These are phyloP conservation scores for Penicillium salamii DNA, from an alignment of 495 filamentous ascomycete species.

Conservation along the genomic window DNA sequence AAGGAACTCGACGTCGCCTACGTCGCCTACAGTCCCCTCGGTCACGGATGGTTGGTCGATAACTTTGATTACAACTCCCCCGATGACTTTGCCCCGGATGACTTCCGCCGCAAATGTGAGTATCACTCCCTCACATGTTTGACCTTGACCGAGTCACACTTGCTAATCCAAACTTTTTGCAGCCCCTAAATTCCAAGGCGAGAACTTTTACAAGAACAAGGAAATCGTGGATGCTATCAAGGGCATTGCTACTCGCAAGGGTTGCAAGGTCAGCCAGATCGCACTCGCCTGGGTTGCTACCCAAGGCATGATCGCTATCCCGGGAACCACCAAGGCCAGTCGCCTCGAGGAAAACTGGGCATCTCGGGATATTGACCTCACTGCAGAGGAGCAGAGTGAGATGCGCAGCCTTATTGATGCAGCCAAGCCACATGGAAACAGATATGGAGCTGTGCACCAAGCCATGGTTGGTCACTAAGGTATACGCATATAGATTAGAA, in stretches of 20 bases:
- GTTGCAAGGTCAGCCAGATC: slow-evolving; percentile 38
- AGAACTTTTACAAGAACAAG: slow-evolving; percentile 49
- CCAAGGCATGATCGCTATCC: slow-evolving; percentile 47
- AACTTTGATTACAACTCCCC: slow-evolving; percentile 41
- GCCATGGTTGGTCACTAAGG: slow-evolving; percentile 39
- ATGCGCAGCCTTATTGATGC: slow-evolving; percentile 40
- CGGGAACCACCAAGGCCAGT: slow-evolving; percentile 44
- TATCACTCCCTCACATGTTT: background rate
- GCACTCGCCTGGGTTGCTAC: slow-evolving; percentile 47
- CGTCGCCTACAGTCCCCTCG: slow-evolving; percentile 45
- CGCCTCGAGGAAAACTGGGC: slow-evolving; percentile 43
- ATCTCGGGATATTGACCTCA: slow-evolving; percentile 36
- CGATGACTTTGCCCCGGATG: slow-evolving; percentile 42
- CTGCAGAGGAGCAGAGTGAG: slow-evolving; percentile 32
- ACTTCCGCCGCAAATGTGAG: slow-evolving; percentile 39
- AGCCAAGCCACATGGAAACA: slow-evolving; percentile 37
- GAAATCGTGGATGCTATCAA: slow-evolving; percentile 45
- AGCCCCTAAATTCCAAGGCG: slow-evolving; percentile 50
- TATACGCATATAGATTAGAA: background rate
- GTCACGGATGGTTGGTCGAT: slow-evolving; percentile 47
- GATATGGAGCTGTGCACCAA: slow-evolving; percentile 30
- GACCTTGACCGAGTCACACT: too few relatives aligned
- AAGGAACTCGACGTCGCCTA: slow-evolving; percentile 43
- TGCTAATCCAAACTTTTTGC: background rate
- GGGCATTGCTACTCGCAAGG: slow-evolving; percentile 36